phyloP scores from a whole-genome alignment of 495 filamentous ascomycete species.

The Penicillium chermesinum region DNA sequence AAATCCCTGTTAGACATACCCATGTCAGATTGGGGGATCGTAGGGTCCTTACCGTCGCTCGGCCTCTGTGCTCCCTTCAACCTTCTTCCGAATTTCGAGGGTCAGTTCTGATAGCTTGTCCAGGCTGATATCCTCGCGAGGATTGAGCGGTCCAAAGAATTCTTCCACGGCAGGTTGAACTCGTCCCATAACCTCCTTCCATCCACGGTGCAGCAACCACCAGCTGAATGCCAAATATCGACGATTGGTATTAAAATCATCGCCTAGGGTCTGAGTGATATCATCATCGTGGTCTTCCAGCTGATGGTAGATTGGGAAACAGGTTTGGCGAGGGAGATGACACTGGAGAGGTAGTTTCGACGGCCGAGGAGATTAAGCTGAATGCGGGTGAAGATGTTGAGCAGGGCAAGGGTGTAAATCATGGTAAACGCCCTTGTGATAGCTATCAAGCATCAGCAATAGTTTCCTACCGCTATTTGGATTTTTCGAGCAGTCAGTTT shows the following conservation, averaged over 20 bases:
- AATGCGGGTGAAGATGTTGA: slow-evolving; percentile 88
- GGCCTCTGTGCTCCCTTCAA: slow-evolving; percentile 71
- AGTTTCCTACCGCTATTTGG: neutral
- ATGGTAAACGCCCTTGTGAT: slow-evolving; percentile 88
- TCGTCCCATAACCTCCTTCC: slow-evolving; percentile 70
- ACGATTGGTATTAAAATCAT: slow-evolving; percentile 90
- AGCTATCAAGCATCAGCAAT: slow-evolving; percentile 48
- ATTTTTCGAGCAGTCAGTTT: neutral
- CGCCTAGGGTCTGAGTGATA: slow-evolving; percentile 71
- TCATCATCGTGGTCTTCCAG: slow-evolving; percentile 87
- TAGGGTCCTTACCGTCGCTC: slow-evolving; percentile 52
- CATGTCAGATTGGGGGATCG: neutral
- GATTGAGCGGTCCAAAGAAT: slow-evolving; percentile 77
- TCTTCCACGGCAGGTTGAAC: slow-evolving; percentile 78
- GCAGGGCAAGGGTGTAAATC: slow-evolving; percentile 81
- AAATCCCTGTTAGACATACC: slow-evolving; percentile 1
- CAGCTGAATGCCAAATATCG: slow-evolving; percentile 94
- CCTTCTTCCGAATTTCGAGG: slow-evolving; percentile 67
- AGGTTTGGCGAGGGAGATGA: slow-evolving; percentile 77
- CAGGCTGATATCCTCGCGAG: slow-evolving; percentile 80
- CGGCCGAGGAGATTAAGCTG: slow-evolving; percentile 96
- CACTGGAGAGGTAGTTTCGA: slow-evolving; percentile 88
- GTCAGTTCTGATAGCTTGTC: slow-evolving; percentile 72
- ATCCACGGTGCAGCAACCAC: slow-evolving; percentile 94
- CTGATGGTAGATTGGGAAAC: slow-evolving; percentile 61